phyloP scores from a whole-genome alignment of 73 alveolate species.

The Paramecium biaurelia region DNA sequence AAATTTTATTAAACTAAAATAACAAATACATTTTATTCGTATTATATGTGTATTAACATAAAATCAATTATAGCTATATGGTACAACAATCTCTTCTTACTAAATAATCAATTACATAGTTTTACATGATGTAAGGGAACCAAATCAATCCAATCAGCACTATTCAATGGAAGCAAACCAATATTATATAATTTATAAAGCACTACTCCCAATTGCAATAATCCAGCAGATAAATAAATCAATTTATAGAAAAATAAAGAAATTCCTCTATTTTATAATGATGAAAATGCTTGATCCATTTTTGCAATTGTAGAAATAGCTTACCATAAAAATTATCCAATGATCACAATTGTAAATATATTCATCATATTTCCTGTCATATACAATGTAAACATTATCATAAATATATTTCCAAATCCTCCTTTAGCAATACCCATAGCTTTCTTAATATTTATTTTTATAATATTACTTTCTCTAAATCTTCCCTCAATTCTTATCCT shows the following conservation, averaged over 20 bases:
- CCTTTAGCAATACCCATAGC: conserved; percentile 25
- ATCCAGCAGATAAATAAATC: not conserved
- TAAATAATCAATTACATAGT: not conserved
- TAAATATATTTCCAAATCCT: not conserved
- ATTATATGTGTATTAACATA: not conserved
- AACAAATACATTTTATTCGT: not conserved
- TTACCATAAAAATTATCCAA: not conserved
- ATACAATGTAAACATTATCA: not conserved
- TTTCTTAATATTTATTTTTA: not conserved
- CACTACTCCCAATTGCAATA: not conserved
- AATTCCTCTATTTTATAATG: not conserved
- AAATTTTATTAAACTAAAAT: not conserved
- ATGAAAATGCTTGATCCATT: conserved; percentile 8
- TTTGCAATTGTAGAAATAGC: not conserved
- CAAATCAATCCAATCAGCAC: conserved; percentile 52
- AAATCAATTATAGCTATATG: conserved; percentile 24
- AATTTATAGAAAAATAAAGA: not conserved
- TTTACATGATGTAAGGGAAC: conserved; percentile 16
- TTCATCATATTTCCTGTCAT: conserved; percentile 16
- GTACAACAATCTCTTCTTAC: not conserved
- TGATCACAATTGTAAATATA: not conserved
- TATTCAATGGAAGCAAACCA: conserved; percentile 26
- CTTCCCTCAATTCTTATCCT: conserved; percentile 21
- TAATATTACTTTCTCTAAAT: not conserved
- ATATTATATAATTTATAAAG: conserved; percentile 13